Percentiles rank a stretch among this genome's conserved stretches.
phyloP scores from a whole-genome alignment of 805 yeast species.

The Debaryomyces castellii region DNA sequence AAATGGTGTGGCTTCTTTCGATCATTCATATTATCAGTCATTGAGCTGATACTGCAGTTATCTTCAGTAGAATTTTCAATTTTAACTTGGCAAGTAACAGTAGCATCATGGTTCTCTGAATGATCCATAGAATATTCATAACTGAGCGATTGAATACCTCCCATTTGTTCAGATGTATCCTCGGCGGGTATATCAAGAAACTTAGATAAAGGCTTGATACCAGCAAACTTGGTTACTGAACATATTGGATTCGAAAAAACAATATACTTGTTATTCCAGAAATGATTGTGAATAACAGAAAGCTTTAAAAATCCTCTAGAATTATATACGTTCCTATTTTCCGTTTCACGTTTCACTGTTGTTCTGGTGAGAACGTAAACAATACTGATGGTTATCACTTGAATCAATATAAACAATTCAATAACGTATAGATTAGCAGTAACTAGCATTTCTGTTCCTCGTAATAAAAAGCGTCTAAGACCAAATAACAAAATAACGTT shows the following conservation, averaged over 20 bases:
- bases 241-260: not conserved
- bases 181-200: not conserved
- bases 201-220: not conserved
- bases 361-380: conserved; percentile 8
- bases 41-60: not conserved
- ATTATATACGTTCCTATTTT: not conserved
- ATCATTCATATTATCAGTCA: not conserved
- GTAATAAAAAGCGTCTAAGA: conserved; percentile 6
- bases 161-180: no score
- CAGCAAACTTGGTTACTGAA: not conserved
- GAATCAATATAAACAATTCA: conserved; percentile 7
- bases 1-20: not conserved
- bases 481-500: conserved; percentile 11
- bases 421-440: conserved; percentile 3
- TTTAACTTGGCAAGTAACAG: not conserved
- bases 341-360: conserved; percentile 1
- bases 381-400: conserved; percentile 6
- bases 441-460: conserved; percentile 3
- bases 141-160: no score
- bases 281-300: conserved; percentile 10
- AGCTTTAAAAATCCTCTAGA: conserved; percentile 7
- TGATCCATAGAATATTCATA: no score
- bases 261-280: conserved; percentile 8
- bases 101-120: not conserved
- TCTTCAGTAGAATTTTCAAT: not conserved